phyloP scores from a whole-genome alignment of 1,284 basidiomycete species.

The Moesziomyces sp. region DNA sequence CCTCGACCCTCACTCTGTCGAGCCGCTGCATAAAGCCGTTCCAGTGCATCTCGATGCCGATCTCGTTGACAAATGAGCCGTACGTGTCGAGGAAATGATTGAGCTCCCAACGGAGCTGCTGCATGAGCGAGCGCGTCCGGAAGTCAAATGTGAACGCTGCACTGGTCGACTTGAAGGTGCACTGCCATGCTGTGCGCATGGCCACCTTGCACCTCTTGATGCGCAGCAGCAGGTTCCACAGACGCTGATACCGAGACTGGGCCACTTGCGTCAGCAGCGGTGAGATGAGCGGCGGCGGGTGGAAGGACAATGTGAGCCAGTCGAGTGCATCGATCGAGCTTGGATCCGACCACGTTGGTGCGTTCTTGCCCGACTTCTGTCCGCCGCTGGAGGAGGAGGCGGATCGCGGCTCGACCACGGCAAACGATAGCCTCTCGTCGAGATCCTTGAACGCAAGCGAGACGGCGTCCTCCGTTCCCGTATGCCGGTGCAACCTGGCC shows the following conservation, averaged over 20 bases:
- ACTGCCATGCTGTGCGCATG: slow-evolving; percentile 25
- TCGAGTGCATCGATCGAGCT: slow-evolving; percentile 52
- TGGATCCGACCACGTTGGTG: slow-evolving; percentile 42
- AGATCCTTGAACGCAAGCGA: slow-evolving; percentile 51
- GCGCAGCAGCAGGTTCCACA: slow-evolving; percentile 54
- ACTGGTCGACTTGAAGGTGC: slow-evolving; percentile 30
- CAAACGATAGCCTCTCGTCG: slow-evolving; percentile 55
- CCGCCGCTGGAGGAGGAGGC: slow-evolving; percentile 1
- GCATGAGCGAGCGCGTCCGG: slow-evolving; percentile 19
- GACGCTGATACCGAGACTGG: slow-evolving; percentile 43
- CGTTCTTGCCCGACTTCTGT: slow-evolving; percentile 3
- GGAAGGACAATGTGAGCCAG: slow-evolving; percentile 57
- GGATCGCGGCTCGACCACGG: slow-evolving; percentile 40
- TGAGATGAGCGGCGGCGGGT: slow-evolving; percentile 54
- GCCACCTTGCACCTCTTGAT: slow-evolving; percentile 50
- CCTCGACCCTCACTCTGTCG: slow-evolving; percentile 24
- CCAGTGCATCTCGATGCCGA: slow-evolving; percentile 43
- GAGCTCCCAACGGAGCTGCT: slow-evolving; percentile 32
- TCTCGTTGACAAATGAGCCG: slow-evolving; percentile 31
- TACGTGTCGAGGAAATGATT: slow-evolving; percentile 32
- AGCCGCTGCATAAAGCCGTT: slow-evolving; percentile 33
- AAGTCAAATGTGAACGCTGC: slow-evolving; percentile 38
- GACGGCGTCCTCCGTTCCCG: slow-evolving; percentile 20
- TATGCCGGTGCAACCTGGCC: slow-evolving; percentile 4
- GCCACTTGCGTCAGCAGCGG: slow-evolving; percentile 51